These are phyloP conservation scores for Drechslerella dactyloides DNA, from an alignment of 2,329 filamentous ascomycete species.

Conservation along the genomic window DNA sequence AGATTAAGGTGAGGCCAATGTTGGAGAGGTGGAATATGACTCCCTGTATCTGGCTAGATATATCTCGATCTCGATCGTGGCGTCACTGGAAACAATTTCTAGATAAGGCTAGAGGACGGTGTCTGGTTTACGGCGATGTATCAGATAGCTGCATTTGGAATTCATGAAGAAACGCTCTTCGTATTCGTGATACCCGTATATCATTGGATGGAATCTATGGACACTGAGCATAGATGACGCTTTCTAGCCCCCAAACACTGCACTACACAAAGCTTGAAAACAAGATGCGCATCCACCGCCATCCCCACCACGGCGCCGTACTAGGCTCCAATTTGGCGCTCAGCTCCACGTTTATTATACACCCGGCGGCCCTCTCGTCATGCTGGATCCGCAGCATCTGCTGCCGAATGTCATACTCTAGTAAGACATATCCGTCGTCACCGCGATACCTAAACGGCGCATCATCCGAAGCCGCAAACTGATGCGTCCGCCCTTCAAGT, in stretches of 20 bases:
- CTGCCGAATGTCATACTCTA: constrained; percentile 39
- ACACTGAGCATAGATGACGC: no score
- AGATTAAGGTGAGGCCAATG: constrained; percentile 15
- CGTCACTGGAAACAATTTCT: no score
- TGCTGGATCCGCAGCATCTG: constrained; percentile 40
- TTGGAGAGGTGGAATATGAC: no score
- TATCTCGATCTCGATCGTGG: no score
- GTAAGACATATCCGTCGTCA: constrained; percentile 27
- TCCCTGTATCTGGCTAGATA: no score
- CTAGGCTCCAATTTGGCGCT: constrained; percentile 41
- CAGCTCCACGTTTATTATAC: constrained; percentile 29
- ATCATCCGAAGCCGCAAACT: constrained; percentile 38
- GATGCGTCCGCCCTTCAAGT: constrained; percentile 11
- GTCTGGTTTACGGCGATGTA: no score
- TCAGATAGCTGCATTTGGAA: no score
- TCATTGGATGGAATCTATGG: no score
- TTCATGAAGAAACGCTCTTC: no score
- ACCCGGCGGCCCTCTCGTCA: constrained; percentile 29
- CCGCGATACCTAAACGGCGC: constrained; percentile 41
- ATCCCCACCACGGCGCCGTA: constrained; percentile 43
- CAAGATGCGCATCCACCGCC: constrained; percentile 30
- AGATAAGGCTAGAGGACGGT: no score
- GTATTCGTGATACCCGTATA: no score
- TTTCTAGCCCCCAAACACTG: no score
- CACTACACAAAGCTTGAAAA: constrained; percentile 42